phyloP scores from a whole-genome alignment of 2,329 filamentous ascomycete genomes.

The Monilinia fructigena region DNA sequence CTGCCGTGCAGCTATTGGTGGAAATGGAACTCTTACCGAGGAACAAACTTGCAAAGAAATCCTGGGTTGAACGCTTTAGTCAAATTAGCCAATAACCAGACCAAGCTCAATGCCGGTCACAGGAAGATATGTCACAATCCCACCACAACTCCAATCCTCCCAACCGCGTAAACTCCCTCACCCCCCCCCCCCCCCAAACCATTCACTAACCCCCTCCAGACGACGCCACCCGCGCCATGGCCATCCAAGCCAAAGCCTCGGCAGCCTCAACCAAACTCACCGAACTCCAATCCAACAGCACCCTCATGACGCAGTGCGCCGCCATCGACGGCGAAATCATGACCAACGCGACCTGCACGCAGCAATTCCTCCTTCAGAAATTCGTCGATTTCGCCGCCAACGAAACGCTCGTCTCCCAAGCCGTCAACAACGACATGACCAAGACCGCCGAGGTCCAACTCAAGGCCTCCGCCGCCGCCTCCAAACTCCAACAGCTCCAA shows the following conservation, averaged over 20 bases:
- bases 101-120: constrained; percentile 40
- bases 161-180: too few relatives aligned
- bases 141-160: not conserved
- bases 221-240: constrained; percentile 42
- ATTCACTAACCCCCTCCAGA: constrained; percentile 18
- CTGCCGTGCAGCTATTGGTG: constrained; percentile 37
- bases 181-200: too few relatives aligned
- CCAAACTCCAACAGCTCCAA: constrained; percentile 23
- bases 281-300: constrained; percentile 42
- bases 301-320: constrained; percentile 41
- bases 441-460: constrained; percentile 23
- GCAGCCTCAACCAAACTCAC: constrained; percentile 38
- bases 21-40: constrained; percentile 37
- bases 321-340: constrained; percentile 37
- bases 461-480: constrained; percentile 23
- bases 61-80: constrained; percentile 37
- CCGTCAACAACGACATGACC: constrained; percentile 27
- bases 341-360: constrained; percentile 25
- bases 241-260: constrained; percentile 43
- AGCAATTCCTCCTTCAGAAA: constrained; percentile 26
- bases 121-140: constrained; percentile 29
- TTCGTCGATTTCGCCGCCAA: constrained; percentile 29
- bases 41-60: constrained; percentile 42
- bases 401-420: constrained; percentile 20
- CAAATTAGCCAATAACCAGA: constrained; percentile 42